These are phyloP conservation scores for Neurospora sp. DNA, from an alignment of 495 filamentous ascomycete species.

Conservation along the genomic window DNA sequence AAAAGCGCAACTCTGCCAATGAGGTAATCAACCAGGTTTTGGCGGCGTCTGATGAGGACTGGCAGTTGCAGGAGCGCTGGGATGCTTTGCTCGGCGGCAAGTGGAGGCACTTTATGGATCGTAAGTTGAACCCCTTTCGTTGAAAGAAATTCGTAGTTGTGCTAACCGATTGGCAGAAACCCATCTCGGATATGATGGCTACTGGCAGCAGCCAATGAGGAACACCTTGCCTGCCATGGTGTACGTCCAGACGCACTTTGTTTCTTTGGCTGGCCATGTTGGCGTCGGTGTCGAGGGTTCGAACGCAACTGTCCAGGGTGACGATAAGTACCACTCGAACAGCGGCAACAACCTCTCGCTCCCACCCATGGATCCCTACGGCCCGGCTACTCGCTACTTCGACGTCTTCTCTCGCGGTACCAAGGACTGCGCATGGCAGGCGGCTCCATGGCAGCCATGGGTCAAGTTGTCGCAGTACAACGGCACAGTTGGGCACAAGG, in stretches of 20 bases:
- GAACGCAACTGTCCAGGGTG: conserved; percentile 56
- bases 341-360: conserved; percentile 45
- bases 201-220: conserved; percentile 65
- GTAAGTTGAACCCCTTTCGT: conserved; percentile 19
- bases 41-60: conserved; percentile 51
- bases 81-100: conserved; percentile 56
- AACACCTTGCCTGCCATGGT: conserved; percentile 52
- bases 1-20: conserved; percentile 60
- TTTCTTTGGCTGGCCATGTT: conserved; percentile 50
- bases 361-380: conserved; percentile 52
- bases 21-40: conserved; percentile 47
- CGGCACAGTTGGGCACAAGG: conserved; percentile 43
- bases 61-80: conserved; percentile 50
- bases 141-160: too few species aligned
- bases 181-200: conserved; percentile 41
- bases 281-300: conserved; percentile 55
- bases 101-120: conserved; percentile 66
- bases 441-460: conserved; percentile 43
- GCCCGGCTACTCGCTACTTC: conserved; percentile 50
- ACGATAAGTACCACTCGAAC: conserved; percentile 54
- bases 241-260: conserved; percentile 46
- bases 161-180: conserved; percentile 29
- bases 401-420: conserved; percentile 60
- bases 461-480: conserved; percentile 45
- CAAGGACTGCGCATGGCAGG: conserved; percentile 45